Conservation (phyloP, 2,329 filamentous ascomycete species). For the Aspergillus sclerotialis region DNA sequence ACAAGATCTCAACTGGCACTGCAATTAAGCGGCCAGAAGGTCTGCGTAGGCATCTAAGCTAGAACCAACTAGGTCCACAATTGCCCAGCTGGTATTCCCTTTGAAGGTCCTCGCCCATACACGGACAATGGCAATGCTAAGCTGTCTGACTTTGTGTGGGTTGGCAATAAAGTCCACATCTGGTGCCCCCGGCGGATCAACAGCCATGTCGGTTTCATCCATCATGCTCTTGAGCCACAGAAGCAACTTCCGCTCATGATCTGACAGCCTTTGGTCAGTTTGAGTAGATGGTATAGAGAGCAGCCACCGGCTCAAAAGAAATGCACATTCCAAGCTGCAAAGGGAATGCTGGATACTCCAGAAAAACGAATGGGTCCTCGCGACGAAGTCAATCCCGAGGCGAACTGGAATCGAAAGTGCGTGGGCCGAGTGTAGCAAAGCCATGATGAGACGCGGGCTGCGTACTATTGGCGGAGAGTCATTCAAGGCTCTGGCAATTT, state of each 20-base stretch:
- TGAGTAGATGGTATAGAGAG: constrained; percentile 38
- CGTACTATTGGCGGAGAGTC: constrained; percentile 38
- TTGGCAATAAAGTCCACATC: constrained; percentile 39
- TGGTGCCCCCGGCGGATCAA: constrained; percentile 29
- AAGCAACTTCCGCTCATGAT: constrained; percentile 41
- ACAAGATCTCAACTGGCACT: too few relatives aligned
- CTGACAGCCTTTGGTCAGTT: constrained; percentile 36
- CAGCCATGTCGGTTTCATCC: constrained; percentile 43
- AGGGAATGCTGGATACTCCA: constrained; percentile 52
- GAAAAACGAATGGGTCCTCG: constrained; percentile 47
- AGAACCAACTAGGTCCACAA: constrained; percentile 40
- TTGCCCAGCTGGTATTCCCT: constrained; percentile 44
- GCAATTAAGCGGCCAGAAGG: constrained; percentile 29
- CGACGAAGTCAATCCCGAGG: constrained; percentile 48
- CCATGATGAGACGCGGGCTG: constrained; percentile 42
- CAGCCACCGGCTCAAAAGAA: constrained; percentile 41
- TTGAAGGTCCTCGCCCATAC: constrained; percentile 42
- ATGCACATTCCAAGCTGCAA: constrained; percentile 48
- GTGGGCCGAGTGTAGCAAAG: constrained; percentile 47
- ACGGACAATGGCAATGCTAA: constrained; percentile 43
- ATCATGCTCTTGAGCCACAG: constrained; percentile 45
- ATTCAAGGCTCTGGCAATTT: constrained; percentile 40
- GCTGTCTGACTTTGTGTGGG: constrained; percentile 35
- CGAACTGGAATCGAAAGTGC: constrained; percentile 49
- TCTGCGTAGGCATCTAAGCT: constrained; percentile 42